Evolutionary conservation across 2,329 filamentous ascomycete species (phyloP).

Genomic region (Endocalyx cinctus): DNA sequence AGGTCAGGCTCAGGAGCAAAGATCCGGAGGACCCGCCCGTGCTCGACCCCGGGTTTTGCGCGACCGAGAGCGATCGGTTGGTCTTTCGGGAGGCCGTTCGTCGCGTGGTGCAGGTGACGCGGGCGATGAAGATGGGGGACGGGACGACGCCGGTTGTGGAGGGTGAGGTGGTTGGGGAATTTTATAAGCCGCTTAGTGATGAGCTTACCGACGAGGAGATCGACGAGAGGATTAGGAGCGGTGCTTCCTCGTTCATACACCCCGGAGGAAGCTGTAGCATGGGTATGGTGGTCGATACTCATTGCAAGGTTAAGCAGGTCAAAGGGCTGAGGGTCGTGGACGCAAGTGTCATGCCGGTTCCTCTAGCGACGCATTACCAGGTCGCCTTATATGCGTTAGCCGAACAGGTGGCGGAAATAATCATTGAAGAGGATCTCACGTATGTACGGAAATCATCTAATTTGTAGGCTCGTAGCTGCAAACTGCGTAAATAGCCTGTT

Average conservation of each 20-base stretch:
- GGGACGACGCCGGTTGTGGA: slow-evolving; percentile 12
- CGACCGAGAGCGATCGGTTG: slow-evolving; percentile 15
- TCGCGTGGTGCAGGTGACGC: slow-evolving; percentile 3
- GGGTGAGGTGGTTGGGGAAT: slow-evolving; percentile 7
- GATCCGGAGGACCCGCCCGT: slow-evolving; percentile 13
- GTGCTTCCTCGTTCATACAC: too few relatives aligned
- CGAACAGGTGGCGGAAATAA: slow-evolving; percentile 29
- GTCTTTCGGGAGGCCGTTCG: slow-evolving; percentile 15
- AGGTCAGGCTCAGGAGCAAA: slow-evolving; percentile 13
- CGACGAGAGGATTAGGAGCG: slow-evolving; percentile 10
- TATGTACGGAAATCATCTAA: too few relatives aligned
- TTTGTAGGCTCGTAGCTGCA: too few relatives aligned
- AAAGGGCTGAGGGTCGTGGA: slow-evolving; percentile 26
- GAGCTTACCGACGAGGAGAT: slow-evolving; percentile 14
- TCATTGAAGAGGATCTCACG: too few relatives aligned
- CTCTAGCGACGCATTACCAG: slow-evolving; percentile 26
- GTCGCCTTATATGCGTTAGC: slow-evolving; percentile 29
- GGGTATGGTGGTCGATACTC: slow-evolving; percentile 18
- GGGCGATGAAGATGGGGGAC: slow-evolving; percentile 11
- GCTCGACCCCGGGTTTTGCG: slow-evolving; percentile 16
- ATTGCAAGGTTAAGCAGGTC: slow-evolving; percentile 11
- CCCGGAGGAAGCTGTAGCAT: too few relatives aligned
- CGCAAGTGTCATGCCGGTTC: slow-evolving; percentile 28
- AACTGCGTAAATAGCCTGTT: too few relatives aligned
- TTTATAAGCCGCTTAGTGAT: slow-evolving; percentile 6